These are phyloP conservation scores for Pueraria montana DNA, from an alignment of 306 rosid genomes.

Conservation along the genomic window DNA sequence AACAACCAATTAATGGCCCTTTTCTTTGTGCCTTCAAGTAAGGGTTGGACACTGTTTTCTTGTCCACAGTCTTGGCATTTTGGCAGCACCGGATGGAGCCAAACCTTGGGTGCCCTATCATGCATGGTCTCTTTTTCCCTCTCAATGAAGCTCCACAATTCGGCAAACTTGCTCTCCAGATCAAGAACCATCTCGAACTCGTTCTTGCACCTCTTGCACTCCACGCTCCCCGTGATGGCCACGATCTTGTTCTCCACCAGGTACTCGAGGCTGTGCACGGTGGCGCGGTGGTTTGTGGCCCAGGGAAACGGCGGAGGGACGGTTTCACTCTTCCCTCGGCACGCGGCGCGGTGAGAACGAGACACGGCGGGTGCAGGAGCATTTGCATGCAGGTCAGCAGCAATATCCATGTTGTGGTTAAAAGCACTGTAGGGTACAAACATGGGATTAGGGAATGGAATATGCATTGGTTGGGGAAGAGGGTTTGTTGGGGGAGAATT, in stretches of 20 bases:
- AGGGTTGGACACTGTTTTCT: slow-evolving; percentile 52
- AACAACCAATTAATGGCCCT: slow-evolving; percentile 72
- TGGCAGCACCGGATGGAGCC: slow-evolving; percentile 53
- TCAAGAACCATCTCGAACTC: slow-evolving; percentile 37
- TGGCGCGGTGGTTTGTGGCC: slow-evolving; percentile 58
- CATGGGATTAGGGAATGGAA: too few species aligned
- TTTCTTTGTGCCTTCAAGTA: slow-evolving; percentile 36
- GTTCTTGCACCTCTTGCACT: slow-evolving; percentile 56
- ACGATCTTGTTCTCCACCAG: not conserved
- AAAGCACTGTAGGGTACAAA: too few species aligned
- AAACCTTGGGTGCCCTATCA: slow-evolving; percentile 55
- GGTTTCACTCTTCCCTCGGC: not conserved
- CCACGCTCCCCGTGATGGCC: slow-evolving; percentile 45
- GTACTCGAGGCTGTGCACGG: not conserved
- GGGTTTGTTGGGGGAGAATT: too few species aligned
- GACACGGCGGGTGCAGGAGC: too few species aligned
- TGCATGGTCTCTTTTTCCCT: not conserved
- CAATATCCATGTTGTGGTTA: too few species aligned
- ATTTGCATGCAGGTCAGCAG: too few species aligned
- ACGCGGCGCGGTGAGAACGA: fast-evolving
- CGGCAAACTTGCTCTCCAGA: not conserved
- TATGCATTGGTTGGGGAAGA: too few species aligned
- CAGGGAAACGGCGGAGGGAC: slow-evolving; percentile 57
- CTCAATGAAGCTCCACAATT: not conserved
- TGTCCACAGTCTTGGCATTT: slow-evolving; percentile 52